Evolutionary conservation across 2,329 filamentous ascomycete species (phyloP).

Genomic region (Scopulariopsis brevicaulis): DNA sequence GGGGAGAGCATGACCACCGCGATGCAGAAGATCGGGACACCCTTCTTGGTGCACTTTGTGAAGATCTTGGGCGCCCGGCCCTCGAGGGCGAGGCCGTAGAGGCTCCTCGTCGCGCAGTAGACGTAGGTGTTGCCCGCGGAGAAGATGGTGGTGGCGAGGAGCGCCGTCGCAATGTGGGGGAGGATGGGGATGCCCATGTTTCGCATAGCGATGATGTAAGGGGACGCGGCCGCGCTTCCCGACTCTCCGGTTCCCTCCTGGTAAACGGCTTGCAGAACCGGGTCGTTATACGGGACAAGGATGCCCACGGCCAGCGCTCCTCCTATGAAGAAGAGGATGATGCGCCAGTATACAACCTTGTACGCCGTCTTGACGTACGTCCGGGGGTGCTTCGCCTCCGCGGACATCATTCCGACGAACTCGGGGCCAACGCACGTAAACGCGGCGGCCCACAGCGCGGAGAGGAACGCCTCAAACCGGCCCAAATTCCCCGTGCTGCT

Average conservation of each 20-base stretch:
- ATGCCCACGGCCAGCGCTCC: conserved; percentile 57
- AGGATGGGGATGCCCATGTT: conserved; percentile 56
- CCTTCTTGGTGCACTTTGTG: conserved; percentile 41
- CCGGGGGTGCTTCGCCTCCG: conserved; percentile 54
- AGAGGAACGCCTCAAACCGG: conserved; percentile 58
- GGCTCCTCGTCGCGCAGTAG: conserved; percentile 41
- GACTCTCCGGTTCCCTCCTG: conserved; percentile 29
- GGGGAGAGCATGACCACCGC: conserved; percentile 34
- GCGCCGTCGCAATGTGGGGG: conserved; percentile 63
- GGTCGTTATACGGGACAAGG: conserved; percentile 52
- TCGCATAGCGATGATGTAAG: conserved; percentile 63
- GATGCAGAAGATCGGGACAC: conserved; percentile 41
- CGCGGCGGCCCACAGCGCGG: conserved; percentile 51
- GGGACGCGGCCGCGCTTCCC: conserved; percentile 40
- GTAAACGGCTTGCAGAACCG: conserved; percentile 28
- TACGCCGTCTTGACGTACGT: conserved; percentile 55
- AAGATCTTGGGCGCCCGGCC: conserved; percentile 38
- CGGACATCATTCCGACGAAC: conserved; percentile 57
- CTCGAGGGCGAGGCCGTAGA: conserved; percentile 45
- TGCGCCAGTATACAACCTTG: conserved; percentile 62
- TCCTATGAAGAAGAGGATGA: conserved; percentile 47
- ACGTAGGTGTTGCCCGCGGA: conserved; percentile 45
- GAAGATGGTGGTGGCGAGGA: conserved; percentile 57
- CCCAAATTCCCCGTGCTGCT: conserved; percentile 49
- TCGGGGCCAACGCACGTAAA: conserved; percentile 57